Conservation (phyloP, 768 basidiomycete genomes). For the Omphalotus guepiniiformis region DNA sequence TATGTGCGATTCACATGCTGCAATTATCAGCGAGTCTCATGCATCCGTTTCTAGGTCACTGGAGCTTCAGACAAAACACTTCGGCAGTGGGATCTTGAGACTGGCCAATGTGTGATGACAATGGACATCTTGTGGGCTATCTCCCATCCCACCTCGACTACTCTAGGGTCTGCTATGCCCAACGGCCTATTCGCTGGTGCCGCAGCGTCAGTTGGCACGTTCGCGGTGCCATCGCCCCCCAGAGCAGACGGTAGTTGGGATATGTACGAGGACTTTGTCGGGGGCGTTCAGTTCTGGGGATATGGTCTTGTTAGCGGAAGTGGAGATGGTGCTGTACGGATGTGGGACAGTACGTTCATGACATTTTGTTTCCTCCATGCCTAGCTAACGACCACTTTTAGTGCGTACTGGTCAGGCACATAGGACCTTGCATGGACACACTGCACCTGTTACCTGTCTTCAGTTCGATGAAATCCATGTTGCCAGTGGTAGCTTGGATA, state of each 20-base stretch:
- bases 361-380: neutral
- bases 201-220: slow-evolving; percentile 55
- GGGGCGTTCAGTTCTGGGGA: slow-evolving; percentile 98
- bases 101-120: slow-evolving; percentile 97
- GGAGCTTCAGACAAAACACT: slow-evolving; percentile 98
- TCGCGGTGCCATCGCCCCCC: slow-evolving; percentile 82
- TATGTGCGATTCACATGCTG: slow-evolving; percentile 37
- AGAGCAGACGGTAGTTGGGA: slow-evolving; percentile 91
- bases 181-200: slow-evolving; percentile 48
- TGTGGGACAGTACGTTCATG: slow-evolving; percentile 94
- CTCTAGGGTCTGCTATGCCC: slow-evolving; percentile 35
- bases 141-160: slow-evolving; percentile 68
- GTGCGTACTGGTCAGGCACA: slow-evolving; percentile 99
- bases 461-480: slow-evolving; percentile 97
- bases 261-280: slow-evolving; percentile 96
- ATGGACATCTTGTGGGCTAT: slow-evolving; percentile 99
- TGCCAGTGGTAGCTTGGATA: slow-evolving; percentile 90
- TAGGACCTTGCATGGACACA: slow-evolving; percentile 89
- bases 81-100: slow-evolving; percentile 96
- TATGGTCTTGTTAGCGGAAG: slow-evolving; percentile 96
- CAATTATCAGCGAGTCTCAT: slow-evolving; percentile 1
- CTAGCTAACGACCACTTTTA: slow-evolving; percentile 24
- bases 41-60: slow-evolving; percentile 63
- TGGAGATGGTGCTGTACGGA: slow-evolving; percentile 93
- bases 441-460: slow-evolving; percentile 86